Percentiles rank a stretch among this genome's conserved stretches.
Conservation (phyloP, 129 eudicot species). For the Artemisia tridentata region DNA sequence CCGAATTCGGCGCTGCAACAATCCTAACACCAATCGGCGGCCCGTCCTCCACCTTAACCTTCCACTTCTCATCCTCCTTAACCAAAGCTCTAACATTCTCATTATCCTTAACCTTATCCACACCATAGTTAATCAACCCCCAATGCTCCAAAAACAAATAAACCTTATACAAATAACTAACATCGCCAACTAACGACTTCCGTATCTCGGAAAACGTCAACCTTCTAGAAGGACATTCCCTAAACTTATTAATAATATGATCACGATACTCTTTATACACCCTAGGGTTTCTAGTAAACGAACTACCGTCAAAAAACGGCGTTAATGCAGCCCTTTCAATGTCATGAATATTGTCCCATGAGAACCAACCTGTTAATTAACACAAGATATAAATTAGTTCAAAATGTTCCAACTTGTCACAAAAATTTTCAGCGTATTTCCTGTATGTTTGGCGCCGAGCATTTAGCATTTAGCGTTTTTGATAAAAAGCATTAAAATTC, state of each 20-base stretch:
- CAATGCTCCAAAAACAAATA: constrained; percentile 67
- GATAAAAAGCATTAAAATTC: too few relatives aligned
- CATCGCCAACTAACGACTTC: constrained; percentile 81
- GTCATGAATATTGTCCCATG: constrained; percentile 84
- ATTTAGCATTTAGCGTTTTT: too few relatives aligned
- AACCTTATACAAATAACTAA: constrained; percentile 61
- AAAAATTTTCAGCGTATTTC: too few relatives aligned
- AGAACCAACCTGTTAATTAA: constrained; percentile 63
- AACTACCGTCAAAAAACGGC: constrained; percentile 74
- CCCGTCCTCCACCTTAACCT: constrained; percentile 90
- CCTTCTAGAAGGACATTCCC: constrained; percentile 74
- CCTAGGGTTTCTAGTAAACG: constrained; percentile 78
- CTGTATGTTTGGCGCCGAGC: too few relatives aligned
- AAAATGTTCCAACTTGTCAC: neutral
- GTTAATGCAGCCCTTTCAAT: constrained; percentile 53
- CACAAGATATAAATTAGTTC: neutral
- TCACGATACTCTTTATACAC: constrained; percentile 89
- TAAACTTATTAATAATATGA: constrained; percentile 68
- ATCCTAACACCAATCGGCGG: constrained; percentile 91
- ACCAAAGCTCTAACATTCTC: constrained; percentile 27
- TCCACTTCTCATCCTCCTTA: constrained; percentile 43
- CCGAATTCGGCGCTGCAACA: constrained; percentile 74
- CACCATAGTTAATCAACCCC: constrained; percentile 80
- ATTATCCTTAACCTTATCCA: neutral
- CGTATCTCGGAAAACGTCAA: constrained; percentile 81